Evolutionary conservation across 805 yeast species (phyloP).

Genomic region (Torulaspora indica): DNA sequence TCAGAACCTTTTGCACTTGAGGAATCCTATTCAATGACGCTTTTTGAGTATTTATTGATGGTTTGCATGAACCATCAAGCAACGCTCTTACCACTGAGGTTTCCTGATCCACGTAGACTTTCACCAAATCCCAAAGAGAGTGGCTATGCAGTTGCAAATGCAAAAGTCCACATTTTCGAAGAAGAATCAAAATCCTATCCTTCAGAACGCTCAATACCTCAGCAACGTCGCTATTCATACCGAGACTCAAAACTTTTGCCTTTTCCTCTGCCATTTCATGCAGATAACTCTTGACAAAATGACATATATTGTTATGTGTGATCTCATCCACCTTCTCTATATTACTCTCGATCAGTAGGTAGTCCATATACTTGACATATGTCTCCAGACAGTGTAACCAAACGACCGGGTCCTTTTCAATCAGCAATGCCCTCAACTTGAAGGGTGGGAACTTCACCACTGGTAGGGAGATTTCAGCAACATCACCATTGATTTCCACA

Average conservation of each 20-base stretch:
- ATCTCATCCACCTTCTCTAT: slow-evolving; percentile 44
- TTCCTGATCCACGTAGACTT: slow-evolving; percentile 47
- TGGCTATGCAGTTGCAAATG: slow-evolving; percentile 56
- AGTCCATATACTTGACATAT: slow-evolving; percentile 51
- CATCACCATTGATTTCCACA: slow-evolving; percentile 23
- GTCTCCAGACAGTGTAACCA: slow-evolving; percentile 71
- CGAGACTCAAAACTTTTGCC: slow-evolving; percentile 59
- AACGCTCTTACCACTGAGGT: slow-evolving; percentile 45
- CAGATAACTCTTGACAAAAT: slow-evolving; percentile 54
- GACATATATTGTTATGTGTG: slow-evolving; percentile 54
- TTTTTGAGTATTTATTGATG: slow-evolving; percentile 28
- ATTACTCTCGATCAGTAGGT: slow-evolving; percentile 39
- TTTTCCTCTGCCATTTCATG: slow-evolving; percentile 59
- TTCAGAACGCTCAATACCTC: slow-evolving; percentile 48
- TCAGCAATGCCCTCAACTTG: slow-evolving; percentile 65
- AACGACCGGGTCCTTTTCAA: slow-evolving; percentile 78
- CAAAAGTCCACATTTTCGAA: slow-evolving; percentile 50
- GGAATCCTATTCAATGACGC: slow-evolving; percentile 35
- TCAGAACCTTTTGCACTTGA: slow-evolving; percentile 51
- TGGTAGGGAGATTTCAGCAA: slow-evolving; percentile 40
- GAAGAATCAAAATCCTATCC: slow-evolving; percentile 45
- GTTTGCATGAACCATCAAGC: slow-evolving; percentile 47
- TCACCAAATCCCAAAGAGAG: slow-evolving; percentile 59
- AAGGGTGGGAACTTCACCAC: slow-evolving; percentile 73
- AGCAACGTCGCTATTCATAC: slow-evolving; percentile 65